Percentiles rank a stretch among this genome's conserved stretches.
Conservation (phyloP, 495 filamentous ascomycete genomes). For the Aspergillus carlsbadensis region DNA sequence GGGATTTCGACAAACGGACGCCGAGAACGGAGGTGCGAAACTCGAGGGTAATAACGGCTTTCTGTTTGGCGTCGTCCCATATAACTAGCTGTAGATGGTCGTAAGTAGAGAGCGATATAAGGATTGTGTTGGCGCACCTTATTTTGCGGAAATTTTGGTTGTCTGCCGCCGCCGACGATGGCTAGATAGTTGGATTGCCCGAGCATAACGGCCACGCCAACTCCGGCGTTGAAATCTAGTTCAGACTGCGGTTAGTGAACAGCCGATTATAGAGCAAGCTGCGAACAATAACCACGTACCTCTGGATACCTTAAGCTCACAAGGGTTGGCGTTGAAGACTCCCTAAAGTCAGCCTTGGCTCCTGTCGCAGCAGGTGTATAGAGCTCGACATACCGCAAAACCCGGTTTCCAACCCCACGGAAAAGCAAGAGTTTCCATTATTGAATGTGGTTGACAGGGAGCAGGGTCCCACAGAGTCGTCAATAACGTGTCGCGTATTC, state of each 20-base stretch:
- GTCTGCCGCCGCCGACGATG: constrained; percentile 83
- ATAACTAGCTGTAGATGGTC: constrained; percentile 62
- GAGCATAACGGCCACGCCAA: constrained; percentile 84
- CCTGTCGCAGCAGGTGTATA: not conserved
- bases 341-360: constrained; percentile 5
- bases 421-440: constrained; percentile 80
- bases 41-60: constrained; percentile 69
- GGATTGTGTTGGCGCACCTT: constrained; percentile 54
- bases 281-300: constrained; percentile 38
- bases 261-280: not conserved
- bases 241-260: constrained; percentile 1
- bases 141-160: constrained; percentile 83
- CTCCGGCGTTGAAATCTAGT: constrained; percentile 80
- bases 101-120: constrained; percentile 3
- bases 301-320: constrained; percentile 67
- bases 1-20: constrained; percentile 72
- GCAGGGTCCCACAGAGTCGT: constrained; percentile 67
- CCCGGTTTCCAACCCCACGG: constrained; percentile 82
- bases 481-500: constrained; percentile 88
- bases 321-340: constrained; percentile 81
- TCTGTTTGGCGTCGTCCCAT: constrained; percentile 86
- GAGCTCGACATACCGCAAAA: constrained; percentile 68
- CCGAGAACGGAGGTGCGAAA: constrained; percentile 74
- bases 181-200: constrained; percentile 85
- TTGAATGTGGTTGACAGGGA: constrained; percentile 88